Base-by-base conservation (phyloP, 371 early-diverging fungal species). In the Globomyces sp. region DNA sequence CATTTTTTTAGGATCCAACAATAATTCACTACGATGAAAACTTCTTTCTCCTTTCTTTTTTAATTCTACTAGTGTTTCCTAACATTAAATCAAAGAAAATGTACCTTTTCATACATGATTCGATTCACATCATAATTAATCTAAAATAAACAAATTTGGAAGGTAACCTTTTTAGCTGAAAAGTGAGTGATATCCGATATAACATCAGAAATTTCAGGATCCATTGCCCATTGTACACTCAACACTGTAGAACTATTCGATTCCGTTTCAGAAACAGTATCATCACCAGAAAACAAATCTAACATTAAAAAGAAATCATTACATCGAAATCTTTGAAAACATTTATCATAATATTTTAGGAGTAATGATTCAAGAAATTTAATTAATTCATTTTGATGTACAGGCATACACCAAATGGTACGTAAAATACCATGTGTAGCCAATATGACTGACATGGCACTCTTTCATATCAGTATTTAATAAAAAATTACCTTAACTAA, bases 191-290 rank as follows among this genome's bases (percentile, higher is more conserved):
- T 57, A 57, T 57, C 57, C 8, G 57, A 41, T 37, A 57, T 4
- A 57, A 89, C 52, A 8, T 81, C 83, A 41, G 85, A 77, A 3
- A 94, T 68, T 41, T 86, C 90, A 41, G 84, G 85, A 63, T 90
- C 86, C 65, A 90, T 87, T 1, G 92, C 90, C 94, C 94, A 94
- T 40, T 82, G 85, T 40, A 89, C 90, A 74, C 92, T 90, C 58
- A 83, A 70, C 63, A 80, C 53, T 57, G 58, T 47, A 45, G 57
- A 11, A 36, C 44, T 78, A 76, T 24, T 85, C 84, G 50, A 79
- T 81, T 1, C 85, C 49, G n/a, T 49, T 49, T 49, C 49, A 49
- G 11, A n/a, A n/a, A 34, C n/a, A 49, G 13, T 34, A 49, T 49
- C 49, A n/a, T 49, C 49, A 34, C n/a, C 49, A 34, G 49, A n/a